Base-by-base conservation (phyloP, 768 basidiomycete genomes). In the Melanogaster broomeanus region DNA sequence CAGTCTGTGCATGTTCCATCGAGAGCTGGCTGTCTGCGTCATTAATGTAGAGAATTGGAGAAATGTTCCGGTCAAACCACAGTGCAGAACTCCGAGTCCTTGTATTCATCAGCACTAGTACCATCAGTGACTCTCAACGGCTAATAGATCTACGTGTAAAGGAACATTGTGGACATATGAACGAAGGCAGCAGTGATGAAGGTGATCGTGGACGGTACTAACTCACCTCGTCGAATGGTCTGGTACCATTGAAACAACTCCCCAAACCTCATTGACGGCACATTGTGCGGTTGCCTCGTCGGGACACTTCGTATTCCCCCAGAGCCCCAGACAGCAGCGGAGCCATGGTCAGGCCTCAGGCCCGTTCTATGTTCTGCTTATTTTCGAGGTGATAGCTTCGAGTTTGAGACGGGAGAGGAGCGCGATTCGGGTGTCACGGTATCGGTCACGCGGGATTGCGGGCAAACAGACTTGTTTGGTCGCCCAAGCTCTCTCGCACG, bases 251-350 rank as follows among this genome's bases (percentile, higher is more conserved):
- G 71, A 91, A 94, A 69, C 96, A 99, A 59, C 91, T 93, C 63
- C 93, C 89, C 91, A 99, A 30, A 96, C 96, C 67, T 97, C 91
- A 58, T 98, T 97, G 42, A 98, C 95, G 1, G 85, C 93, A 51
- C 81, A 79, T 67, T 94, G 93, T 12, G 95, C 96, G 22, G 88
- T 75, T 6, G 78, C 89, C 34, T 76, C 69, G 61, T 87, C 82
- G 2, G 85, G 85, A 64, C 95, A 98, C 19, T 79, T 75, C 12
- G 92, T 86, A 67, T 98, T 95, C 16, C 80, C 81, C 34, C 75
- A 72, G 2, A 99, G n/a, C n/a, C n/a, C n/a, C n/a, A n/a, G n/a
- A n/a, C n/a, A n/a, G n/a, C n/a, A n/a, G n/a, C n/a, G n/a, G n/a
- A n/a, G n/a, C n/a, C n/a, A n/a, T n/a, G n/a, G n/a, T n/a, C n/a